Base-by-base conservation (phyloP, 306 rosid genomes). In the Citrullus mucosospermus region DNA sequence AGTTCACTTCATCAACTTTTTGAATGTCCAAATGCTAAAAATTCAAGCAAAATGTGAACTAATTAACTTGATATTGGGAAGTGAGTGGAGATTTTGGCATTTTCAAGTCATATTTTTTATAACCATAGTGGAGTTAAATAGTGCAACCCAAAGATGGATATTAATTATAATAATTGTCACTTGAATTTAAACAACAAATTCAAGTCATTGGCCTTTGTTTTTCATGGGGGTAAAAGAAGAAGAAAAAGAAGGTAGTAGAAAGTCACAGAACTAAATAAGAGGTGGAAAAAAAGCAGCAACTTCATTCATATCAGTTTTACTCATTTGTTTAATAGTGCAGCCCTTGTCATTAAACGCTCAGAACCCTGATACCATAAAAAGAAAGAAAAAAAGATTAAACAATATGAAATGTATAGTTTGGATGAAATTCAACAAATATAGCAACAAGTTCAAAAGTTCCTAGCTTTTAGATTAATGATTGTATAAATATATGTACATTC, bases 311-410 rank as follows among this genome's bases (percentile, higher is more conserved):
- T 69, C 75, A 71, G 18, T 70, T 25, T 25, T 4, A 4, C 5
- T 91, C 89, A 89, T 82, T 90, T 89, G 77, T 91, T 91, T 83
- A 87, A 83, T n/a, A 89, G 81, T 11, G 94, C 82, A 79, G 97
- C 88, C 90, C 86, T 88, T 61, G 95, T 78, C 93, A 86, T 83
- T 58, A 87, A 84, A 84, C 83, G 92, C 83, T 85, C 96, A 78
- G 89, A 83, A 12, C 87, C 93, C 97, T 94, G 28, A 62, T 5
- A 75, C 61, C 20, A 53, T 44, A 22, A 8, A 70, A 5, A 66
- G 6, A 53, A 4, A 70, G 3, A 66, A 11, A 53, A 4, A 12
- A 39, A 56, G 13, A 12, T 54, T 17, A 8, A 65, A 65, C 71
- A 61, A 41, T 10, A 71, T 71, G 6, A 46, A 71, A 22, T 43